Percentiles rank a stretch among this genome's conserved stretches.
phyloP scores from a whole-genome alignment of 202 grass and related monocot genomes.

The Panicum virgatum region DNA sequence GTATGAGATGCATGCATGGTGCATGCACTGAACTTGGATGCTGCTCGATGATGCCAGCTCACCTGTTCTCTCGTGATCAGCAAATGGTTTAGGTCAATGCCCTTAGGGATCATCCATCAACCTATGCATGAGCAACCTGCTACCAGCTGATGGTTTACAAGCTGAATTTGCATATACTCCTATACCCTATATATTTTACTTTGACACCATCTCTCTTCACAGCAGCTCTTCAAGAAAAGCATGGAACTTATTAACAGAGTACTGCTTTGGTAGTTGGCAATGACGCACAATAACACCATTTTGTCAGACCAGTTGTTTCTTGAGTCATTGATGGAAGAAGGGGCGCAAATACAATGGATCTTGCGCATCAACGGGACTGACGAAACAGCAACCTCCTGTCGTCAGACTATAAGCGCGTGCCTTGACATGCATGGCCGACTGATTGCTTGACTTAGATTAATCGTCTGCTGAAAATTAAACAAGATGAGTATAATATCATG shows the following conservation, averaged over 20 bases:
- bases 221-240: not conserved
- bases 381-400: not conserved
- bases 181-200: too few relatives aligned
- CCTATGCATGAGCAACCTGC: too few relatives aligned
- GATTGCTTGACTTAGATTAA: not conserved
- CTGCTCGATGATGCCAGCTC: conserved; percentile 6
- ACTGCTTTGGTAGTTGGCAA: not conserved
- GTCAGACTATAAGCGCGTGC: not conserved
- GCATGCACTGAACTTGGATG: conserved; percentile 25
- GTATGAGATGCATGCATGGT: too few relatives aligned
- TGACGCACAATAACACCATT: not conserved
- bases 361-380: not conserved
- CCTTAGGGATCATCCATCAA: too few relatives aligned
- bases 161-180: too few relatives aligned
- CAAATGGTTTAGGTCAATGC: not conserved
- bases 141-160: too few relatives aligned
- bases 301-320: not conserved
- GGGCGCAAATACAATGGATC: conserved; percentile 18
- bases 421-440: not conserved
- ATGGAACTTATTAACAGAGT: not conserved
- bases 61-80: not conserved
- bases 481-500: not conserved
- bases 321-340: not conserved
- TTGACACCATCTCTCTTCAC: too few relatives aligned
- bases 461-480: not conserved